A percentile compares a stretch with the other conserved stretches of the same genome.
Evolutionary conservation across 1,284 basidiomycete genomes (phyloP).

Genomic region (Peniophora sp.): DNA sequence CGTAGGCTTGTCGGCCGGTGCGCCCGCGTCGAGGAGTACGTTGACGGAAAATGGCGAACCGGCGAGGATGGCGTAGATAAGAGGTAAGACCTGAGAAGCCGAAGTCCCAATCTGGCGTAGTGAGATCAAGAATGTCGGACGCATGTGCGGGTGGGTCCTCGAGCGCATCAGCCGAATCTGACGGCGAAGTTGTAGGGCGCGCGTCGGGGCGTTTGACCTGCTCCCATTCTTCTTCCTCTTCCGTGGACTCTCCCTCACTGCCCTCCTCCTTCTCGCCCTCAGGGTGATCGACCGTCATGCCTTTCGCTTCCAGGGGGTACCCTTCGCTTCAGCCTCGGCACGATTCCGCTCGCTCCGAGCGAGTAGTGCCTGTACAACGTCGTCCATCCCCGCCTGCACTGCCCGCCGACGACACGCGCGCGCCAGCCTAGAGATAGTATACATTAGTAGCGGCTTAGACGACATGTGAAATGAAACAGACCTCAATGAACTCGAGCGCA

Average conservation of each 20-base stretch:
- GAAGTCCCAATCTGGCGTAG: conserved; percentile 50
- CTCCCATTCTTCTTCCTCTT: conserved; percentile 14
- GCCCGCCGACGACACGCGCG: conserved; percentile 51
- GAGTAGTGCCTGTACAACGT: conserved; percentile 40
- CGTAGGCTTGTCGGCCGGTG: conserved; percentile 23
- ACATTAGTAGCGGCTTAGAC: no score
- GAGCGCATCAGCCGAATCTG: conserved; percentile 26
- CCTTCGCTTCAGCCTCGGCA: conserved; percentile 22
- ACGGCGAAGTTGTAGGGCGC: conserved; percentile 12
- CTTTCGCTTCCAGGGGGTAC: conserved; percentile 24
- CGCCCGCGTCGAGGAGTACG: conserved; percentile 37
- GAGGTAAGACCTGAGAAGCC: conserved; percentile 40
- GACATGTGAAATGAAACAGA: no score
- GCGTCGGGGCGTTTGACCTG: conserved; percentile 13
- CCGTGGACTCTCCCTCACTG: conserved; percentile 11
- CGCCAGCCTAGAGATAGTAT: conserved; percentile 45
- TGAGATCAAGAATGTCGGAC: conserved; percentile 46
- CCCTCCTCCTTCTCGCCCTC: conserved; percentile 22
- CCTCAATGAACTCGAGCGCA: conserved; percentile 29
- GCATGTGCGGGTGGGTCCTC: conserved; percentile 35
- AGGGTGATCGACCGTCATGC: conserved; percentile 17
- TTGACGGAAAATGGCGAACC: conserved; percentile 36
- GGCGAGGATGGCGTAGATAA: conserved; percentile 41
- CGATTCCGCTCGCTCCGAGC: conserved; percentile 25
- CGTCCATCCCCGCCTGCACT: conserved; percentile 34